Conservation (phyloP, 2,329 filamentous ascomycete species). For the Botrytis squamosa region DNA sequence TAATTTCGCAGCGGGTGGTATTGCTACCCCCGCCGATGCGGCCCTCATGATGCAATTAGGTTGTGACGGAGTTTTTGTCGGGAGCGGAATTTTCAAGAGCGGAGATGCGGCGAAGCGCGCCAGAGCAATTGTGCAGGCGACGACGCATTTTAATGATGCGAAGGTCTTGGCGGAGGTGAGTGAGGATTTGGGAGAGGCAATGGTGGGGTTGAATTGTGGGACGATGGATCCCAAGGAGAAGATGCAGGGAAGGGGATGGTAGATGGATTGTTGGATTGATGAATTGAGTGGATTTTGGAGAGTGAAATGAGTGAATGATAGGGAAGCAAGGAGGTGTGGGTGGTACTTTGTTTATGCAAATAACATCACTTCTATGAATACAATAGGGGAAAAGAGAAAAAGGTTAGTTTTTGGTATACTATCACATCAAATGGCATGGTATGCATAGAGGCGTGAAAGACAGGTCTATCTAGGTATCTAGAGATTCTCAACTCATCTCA, state of each 20-base stretch:
- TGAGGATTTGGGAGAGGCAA: constrained; percentile 90
- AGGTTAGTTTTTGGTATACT: not conserved
- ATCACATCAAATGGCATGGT: not conserved
- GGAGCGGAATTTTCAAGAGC: constrained; percentile 95
- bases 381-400: not conserved
- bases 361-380: not conserved
- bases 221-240: constrained; percentile 77
- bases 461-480: not conserved
- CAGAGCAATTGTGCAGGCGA: constrained; percentile 90
- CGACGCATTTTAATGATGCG: constrained; percentile 84
- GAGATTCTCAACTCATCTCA: constrained; percentile 17
- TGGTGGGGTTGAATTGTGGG: constrained; percentile 90
- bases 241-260: constrained; percentile 85
- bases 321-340: not conserved
- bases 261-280: constrained; percentile 32
- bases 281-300: not conserved
- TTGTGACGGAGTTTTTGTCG: constrained; percentile 97
- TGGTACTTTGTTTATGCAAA: not conserved
- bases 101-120: constrained; percentile 88
- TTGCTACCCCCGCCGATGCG: constrained; percentile 97
- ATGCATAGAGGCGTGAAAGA: not conserved
- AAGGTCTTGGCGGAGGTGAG: constrained; percentile 84
- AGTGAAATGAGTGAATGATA: not conserved
- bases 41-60: constrained; percentile 99
- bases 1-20: constrained; percentile 96